Percentiles rank a stretch among this genome's conserved stretches.
phyloP scores from a whole-genome alignment of 441 rosid species.

The Bruguiera hainesii region DNA sequence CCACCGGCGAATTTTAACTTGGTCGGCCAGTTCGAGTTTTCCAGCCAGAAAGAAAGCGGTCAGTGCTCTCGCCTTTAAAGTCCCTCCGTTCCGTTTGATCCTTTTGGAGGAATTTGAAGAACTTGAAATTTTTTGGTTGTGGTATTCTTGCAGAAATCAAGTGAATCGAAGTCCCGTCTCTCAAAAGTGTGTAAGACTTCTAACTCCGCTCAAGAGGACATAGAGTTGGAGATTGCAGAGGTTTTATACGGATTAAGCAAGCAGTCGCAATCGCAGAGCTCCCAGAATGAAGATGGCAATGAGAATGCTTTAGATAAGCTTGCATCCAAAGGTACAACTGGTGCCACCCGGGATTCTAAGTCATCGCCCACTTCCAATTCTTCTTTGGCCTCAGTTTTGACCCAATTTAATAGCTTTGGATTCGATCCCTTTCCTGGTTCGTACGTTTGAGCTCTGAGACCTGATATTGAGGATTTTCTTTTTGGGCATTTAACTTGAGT shows the following conservation, averaged over 20 bases:
- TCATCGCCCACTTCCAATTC: constrained; percentile 24
- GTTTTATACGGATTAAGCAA: constrained; percentile 74
- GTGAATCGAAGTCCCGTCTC: constrained; percentile 46
- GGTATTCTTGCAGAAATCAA: constrained; percentile 43
- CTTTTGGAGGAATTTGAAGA: not conserved
- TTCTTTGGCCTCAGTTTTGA: not conserved
- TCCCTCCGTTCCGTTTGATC: not conserved
- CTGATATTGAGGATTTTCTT: not conserved
- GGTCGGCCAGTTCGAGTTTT: constrained; percentile 57
- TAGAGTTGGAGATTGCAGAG: constrained; percentile 86
- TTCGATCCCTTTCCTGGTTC: constrained; percentile 22
- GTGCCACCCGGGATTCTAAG: constrained; percentile 20
- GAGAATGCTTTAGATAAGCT: constrained; percentile 24
- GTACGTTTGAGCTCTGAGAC: not conserved
- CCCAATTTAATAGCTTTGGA: constrained; percentile 3
- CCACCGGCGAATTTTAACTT: constrained; percentile 51
- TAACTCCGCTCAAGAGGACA: constrained; percentile 48
- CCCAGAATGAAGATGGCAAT: constrained; percentile 44
- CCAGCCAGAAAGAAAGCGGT: constrained; percentile 63
- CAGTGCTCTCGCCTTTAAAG: constrained; percentile 11
- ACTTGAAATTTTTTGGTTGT: constrained; percentile 1
- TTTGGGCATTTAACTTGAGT: not conserved
- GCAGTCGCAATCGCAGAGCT: constrained; percentile 53
- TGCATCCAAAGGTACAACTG: constrained; percentile 30
- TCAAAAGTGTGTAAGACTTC: constrained; percentile 44